Conservation (phyloP, 2,329 filamentous ascomycete genomes). For the Hymenotorrendiella dingleyae region DNA sequence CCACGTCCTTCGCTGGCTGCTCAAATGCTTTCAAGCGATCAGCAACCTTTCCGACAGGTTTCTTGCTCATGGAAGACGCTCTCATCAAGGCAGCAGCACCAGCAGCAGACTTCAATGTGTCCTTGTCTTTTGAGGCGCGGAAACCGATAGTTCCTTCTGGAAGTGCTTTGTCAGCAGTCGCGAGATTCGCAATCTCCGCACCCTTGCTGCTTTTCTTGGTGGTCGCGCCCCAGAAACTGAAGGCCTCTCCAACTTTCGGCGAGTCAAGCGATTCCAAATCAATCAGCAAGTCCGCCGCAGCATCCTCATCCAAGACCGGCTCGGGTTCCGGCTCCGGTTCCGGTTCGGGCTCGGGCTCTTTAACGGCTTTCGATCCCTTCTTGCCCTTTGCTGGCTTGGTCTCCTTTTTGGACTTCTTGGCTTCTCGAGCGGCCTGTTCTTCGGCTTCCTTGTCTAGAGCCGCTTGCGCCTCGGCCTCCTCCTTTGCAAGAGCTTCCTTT, state of each 20-base stretch:
- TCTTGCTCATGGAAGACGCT: slow-evolving; percentile 35
- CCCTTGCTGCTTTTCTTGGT: slow-evolving; percentile 37
- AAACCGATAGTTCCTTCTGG: slow-evolving; percentile 36
- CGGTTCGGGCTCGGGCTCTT: slow-evolving; percentile 22
- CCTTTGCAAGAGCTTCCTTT: slow-evolving; percentile 43
- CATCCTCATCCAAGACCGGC: too few species aligned
- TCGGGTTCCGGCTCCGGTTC: slow-evolving; percentile 22
- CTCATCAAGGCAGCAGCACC: slow-evolving; percentile 37
- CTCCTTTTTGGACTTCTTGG: slow-evolving; percentile 28
- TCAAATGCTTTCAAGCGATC: slow-evolving; percentile 54
- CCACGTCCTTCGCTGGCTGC: slow-evolving; percentile 32
- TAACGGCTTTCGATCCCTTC: slow-evolving; percentile 21
- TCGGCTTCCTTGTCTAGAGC: slow-evolving; percentile 33
- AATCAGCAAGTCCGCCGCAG: slow-evolving; percentile 18
- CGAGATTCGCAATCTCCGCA: slow-evolving; percentile 35
- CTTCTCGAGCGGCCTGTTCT: slow-evolving; percentile 31
- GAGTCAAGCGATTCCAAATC: slow-evolving; percentile 33
- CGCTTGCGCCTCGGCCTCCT: slow-evolving; percentile 36
- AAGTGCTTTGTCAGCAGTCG: slow-evolving; percentile 44
- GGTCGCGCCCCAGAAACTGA: slow-evolving; percentile 53
- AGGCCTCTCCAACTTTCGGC: slow-evolving; percentile 34
- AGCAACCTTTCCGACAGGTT: slow-evolving; percentile 47
- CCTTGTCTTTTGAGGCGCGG: slow-evolving; percentile 35
- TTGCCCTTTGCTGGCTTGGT: slow-evolving; percentile 36
- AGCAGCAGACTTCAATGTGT: slow-evolving; percentile 23